Percentiles rank a stretch among this genome's conserved stretches.
phyloP scores from a whole-genome alignment of 2,329 filamentous ascomycete species.

The Fusarium concolor region DNA sequence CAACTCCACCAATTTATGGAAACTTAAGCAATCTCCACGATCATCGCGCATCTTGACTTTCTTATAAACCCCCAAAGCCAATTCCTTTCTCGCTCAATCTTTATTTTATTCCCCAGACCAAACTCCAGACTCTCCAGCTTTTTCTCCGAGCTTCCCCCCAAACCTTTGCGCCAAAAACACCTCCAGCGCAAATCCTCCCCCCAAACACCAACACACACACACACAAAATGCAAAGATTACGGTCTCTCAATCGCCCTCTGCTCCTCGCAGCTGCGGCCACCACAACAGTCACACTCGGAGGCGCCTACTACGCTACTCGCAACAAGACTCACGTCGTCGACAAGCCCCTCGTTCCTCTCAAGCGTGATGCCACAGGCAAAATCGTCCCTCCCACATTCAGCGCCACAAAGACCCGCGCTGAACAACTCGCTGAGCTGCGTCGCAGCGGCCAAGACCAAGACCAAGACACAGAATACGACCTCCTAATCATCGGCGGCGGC shows the following conservation, averaged over 20 bases:
- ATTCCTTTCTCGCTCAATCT: conserved; percentile 6
- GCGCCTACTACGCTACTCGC: conserved; percentile 47
- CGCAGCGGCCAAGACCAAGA: conserved; percentile 44
- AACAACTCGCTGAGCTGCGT: conserved; percentile 57
- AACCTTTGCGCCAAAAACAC: not conserved
- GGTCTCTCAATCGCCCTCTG: conserved; percentile 51
- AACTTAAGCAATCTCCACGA: conserved; percentile 22
- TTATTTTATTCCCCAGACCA: conserved; percentile 18
- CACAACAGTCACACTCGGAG: conserved; percentile 47
- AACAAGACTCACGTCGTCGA: conserved; percentile 49
- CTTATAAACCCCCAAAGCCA: conserved; percentile 24
- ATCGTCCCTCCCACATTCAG: conserved; percentile 55
- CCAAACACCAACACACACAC: conserved; percentile 17
- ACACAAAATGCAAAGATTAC: conserved; percentile 51
- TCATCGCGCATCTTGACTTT: conserved; percentile 11
- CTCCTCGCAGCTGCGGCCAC: conserved; percentile 50
- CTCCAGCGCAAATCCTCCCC: conserved; percentile 1
- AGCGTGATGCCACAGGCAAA: conserved; percentile 52
- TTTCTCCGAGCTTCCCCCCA: conserved; percentile 5
- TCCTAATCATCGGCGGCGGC: conserved; percentile 82
- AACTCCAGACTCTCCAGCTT: conserved; percentile 4
- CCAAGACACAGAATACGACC: conserved; percentile 72
- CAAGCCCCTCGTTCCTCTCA: conserved; percentile 50
- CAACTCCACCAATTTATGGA: conserved; percentile 34
- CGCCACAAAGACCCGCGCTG: conserved; percentile 49